These are phyloP conservation scores for Xylaria curta DNA, from an alignment of 495 filamentous ascomycete species.

Conservation along the genomic window DNA sequence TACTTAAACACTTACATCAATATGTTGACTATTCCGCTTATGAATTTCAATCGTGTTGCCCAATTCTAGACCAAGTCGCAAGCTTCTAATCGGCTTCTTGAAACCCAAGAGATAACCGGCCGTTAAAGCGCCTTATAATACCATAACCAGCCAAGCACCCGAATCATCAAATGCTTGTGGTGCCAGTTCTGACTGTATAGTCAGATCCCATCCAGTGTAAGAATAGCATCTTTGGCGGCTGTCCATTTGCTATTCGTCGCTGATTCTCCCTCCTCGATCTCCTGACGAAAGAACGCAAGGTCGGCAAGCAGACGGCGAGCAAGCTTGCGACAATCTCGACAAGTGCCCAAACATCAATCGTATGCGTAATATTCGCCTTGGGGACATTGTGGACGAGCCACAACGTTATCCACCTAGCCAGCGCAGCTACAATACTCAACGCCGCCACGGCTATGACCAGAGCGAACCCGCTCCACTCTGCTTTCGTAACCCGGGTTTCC, in stretches of 20 bases:
- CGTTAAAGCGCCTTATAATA: background rate
- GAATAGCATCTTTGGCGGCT: background rate
- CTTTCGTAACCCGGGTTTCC: conserved; percentile 30
- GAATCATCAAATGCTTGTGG: background rate
- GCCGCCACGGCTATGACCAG: conserved; percentile 45
- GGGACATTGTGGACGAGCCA: conserved; percentile 37
- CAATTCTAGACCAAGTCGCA: background rate
- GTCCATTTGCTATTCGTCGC: conserved; percentile 11
- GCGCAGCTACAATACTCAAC: conserved; percentile 43
- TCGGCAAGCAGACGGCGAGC: conserved; percentile 33
- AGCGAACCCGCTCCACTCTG: conserved; percentile 38
- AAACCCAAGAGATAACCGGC: background rate
- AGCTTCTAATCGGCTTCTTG: background rate
- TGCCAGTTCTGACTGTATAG: background rate
- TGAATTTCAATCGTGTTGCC: background rate
- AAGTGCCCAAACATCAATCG: conserved; percentile 46
- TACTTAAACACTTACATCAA: background rate
- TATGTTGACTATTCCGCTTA: background rate
- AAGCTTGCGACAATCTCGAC: conserved; percentile 43
- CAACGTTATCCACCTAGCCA: conserved; percentile 40
- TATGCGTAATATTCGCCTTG: conserved; percentile 43
- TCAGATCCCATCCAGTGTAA: conserved; percentile 19
- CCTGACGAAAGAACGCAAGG: conserved; percentile 28
- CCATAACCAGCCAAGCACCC: background rate
- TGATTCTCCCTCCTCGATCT: conserved; percentile 7